These are phyloP conservation scores for Fennellomyces sp. DNA, from an alignment of 371 early-diverging fungal species.

Conservation along the genomic window DNA sequence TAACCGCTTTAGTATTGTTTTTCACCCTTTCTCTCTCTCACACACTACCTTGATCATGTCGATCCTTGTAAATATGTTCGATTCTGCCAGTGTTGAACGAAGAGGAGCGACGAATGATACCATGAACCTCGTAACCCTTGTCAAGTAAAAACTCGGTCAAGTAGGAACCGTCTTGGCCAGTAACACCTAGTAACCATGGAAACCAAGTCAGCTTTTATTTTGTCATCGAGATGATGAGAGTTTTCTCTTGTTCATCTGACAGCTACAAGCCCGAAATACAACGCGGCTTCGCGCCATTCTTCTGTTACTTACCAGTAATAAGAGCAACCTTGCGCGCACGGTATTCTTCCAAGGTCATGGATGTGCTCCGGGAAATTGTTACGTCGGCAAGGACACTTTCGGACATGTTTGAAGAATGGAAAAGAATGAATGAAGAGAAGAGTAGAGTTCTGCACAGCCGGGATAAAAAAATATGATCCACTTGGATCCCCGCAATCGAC, in stretches of 20 bases:
- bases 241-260: not conserved
- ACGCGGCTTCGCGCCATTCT: not conserved
- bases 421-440: conserved; percentile 12
- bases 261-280: not conserved
- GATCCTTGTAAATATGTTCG: conserved; percentile 75
- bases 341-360: conserved; percentile 51
- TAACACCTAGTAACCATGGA: conserved; percentile 67
- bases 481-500: too few species aligned
- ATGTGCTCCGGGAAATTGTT: conserved; percentile 17
- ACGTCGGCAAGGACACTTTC: conserved; percentile 31
- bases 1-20: not conserved
- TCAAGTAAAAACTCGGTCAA: conserved; percentile 71
- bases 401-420: conserved; percentile 27
- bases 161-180: conserved; percentile 83
- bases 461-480: too few species aligned
- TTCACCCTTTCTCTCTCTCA: not conserved
- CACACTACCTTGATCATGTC: conserved; percentile 61
- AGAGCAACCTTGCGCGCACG: conserved; percentile 63
- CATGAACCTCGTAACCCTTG: conserved; percentile 82
- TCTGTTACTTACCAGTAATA: conserved; percentile 47
- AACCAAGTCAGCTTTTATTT: not conserved
- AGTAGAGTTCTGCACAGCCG: too few species aligned
- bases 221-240: not conserved
- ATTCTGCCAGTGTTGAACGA: conserved; percentile 81
- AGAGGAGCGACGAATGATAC: conserved; percentile 79